Evolutionary conservation across 441 rosid genomes (phyloP), one percentile per base, ranked within the genome.

Genomic region (Brassica balearica): DNA sequence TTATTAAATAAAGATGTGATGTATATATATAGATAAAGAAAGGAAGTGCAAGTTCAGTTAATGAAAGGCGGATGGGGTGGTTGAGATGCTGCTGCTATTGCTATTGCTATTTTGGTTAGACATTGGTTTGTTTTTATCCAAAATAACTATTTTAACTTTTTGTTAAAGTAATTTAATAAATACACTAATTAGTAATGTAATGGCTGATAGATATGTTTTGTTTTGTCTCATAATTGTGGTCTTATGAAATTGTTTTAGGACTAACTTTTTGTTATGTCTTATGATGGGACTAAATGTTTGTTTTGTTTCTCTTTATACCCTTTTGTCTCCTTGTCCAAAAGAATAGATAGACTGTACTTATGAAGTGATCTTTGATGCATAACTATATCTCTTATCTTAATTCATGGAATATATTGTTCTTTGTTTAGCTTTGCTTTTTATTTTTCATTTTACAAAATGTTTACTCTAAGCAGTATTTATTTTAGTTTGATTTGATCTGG

Each of bases 1-100:
- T 25, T 25, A 14, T 14, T 48, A 25, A 53, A 62, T 41, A 74
- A 36, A 62, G 22, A 32, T 36, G 23, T 9, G 11, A 29, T 29
- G 43, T 14, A 62, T 14, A 62, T 9, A 69, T 9, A 69, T 19
- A 69, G 46, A 70, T 5, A 14, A 62, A 48, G 14, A 53, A 17
- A 23, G 5, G 36, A 29, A 80, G 73, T 73, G 64, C 71, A 77
- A 19, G 78, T 68, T 81, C 69, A 41, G 77, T 81, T 77, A 68
- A 77, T 77, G 75, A 72, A 81, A 73, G 29, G 83, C 68, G 60
- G 80, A 71, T 80, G 77, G 74, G 83, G 73, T 80, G 0, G 83
- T 75, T 80, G 80, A 71, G 72, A 48, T 67, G 77, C 65, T 71
- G 71, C 20, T 66, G 77, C 53, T 71, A 41, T 74, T 25, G 27